A percentile compares a stretch with the other conserved stretches of the same genome.
Conservation (phyloP, 2,329 filamentous ascomycete species). For the Tolypocladium sp. region DNA sequence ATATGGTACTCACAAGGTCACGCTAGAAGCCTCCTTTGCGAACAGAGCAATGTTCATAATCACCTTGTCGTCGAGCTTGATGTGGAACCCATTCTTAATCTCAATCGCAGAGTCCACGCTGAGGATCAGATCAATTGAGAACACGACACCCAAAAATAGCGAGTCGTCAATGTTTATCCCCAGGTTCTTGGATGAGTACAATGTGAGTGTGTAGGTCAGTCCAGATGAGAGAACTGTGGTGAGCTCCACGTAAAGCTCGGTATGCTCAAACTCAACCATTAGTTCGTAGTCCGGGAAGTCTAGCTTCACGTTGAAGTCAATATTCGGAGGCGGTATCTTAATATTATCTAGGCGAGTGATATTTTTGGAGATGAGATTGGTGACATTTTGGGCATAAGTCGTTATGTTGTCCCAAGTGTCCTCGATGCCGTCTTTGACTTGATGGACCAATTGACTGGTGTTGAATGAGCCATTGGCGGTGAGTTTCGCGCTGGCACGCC, state of each 20-base stretch:
- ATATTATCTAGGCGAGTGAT: neutral
- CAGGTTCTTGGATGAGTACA: constrained; percentile 36
- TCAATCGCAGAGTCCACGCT: constrained; percentile 34
- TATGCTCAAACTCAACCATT: constrained; percentile 35
- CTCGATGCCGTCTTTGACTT: constrained; percentile 19
- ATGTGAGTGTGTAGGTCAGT: constrained; percentile 35
- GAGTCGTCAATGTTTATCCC: constrained; percentile 30
- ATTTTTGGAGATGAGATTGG: constrained; percentile 13
- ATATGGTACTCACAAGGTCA: constrained; percentile 35
- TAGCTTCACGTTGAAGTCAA: constrained; percentile 34
- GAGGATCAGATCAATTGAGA: constrained; percentile 43
- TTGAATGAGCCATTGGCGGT: constrained; percentile 32
- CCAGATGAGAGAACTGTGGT: constrained; percentile 30
- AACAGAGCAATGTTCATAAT: constrained; percentile 41
- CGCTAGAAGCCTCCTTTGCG: constrained; percentile 32
- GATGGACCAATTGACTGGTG: constrained; percentile 13
- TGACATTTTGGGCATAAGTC: constrained; percentile 15
- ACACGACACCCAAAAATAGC: constrained; percentile 35
- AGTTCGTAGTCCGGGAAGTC: constrained; percentile 34
- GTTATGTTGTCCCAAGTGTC: constrained; percentile 24
- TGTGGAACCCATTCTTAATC: constrained; percentile 45
- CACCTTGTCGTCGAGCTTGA: constrained; percentile 42
- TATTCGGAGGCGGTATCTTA: constrained; percentile 12
- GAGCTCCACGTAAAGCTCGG: constrained; percentile 43
- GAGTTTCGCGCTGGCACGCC: constrained; percentile 4